phyloP scores from a whole-genome alignment of 495 filamentous ascomycete species.

The Tuber microsphaerosporum region DNA sequence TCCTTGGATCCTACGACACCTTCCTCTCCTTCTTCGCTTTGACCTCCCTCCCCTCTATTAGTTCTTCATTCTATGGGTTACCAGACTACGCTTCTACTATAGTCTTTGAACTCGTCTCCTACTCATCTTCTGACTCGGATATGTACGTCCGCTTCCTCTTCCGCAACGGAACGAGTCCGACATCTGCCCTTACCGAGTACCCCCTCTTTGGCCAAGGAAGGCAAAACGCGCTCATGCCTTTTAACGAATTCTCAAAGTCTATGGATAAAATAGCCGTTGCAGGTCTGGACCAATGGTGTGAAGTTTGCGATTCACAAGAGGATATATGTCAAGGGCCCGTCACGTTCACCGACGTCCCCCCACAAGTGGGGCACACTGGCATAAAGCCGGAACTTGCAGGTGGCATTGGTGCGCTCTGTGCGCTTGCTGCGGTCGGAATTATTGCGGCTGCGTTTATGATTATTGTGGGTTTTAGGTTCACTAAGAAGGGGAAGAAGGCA shows the following conservation, averaged over 20 bases:
- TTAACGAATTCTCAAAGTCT: conserved; percentile 54
- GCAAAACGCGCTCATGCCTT: conserved; percentile 51
- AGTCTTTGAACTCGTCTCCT: conserved; percentile 68
- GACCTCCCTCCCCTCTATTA: conserved; percentile 51
- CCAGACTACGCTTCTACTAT: conserved; percentile 63
- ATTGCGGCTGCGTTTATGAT: conserved; percentile 40
- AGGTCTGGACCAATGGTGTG: conserved; percentile 61
- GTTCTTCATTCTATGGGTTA: conserved; percentile 60
- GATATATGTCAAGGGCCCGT: conserved; percentile 51
- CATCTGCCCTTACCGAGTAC: conserved; percentile 49
- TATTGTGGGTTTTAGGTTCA: conserved; percentile 31
- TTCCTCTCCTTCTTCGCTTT: conserved; percentile 72
- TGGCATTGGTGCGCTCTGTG: conserved; percentile 48
- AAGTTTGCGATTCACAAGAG: conserved; percentile 55
- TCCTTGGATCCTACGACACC: conserved; percentile 64
- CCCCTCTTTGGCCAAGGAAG: conserved; percentile 60
- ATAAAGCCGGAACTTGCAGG: conserved; percentile 46
- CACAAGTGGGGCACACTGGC: neutral
- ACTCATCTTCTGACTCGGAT: conserved; percentile 46
- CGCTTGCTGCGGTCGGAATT: conserved; percentile 44
- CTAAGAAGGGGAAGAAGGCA: conserved; percentile 15
- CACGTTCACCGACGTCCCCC: conserved; percentile 1
- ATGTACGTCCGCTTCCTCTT: conserved; percentile 70
- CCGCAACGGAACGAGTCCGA: conserved; percentile 62
- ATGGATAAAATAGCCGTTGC: conserved; percentile 58